These are phyloP conservation scores for Chalciporus piperatus DNA, from an alignment of 768 basidiomycete species.

Conservation along the genomic window DNA sequence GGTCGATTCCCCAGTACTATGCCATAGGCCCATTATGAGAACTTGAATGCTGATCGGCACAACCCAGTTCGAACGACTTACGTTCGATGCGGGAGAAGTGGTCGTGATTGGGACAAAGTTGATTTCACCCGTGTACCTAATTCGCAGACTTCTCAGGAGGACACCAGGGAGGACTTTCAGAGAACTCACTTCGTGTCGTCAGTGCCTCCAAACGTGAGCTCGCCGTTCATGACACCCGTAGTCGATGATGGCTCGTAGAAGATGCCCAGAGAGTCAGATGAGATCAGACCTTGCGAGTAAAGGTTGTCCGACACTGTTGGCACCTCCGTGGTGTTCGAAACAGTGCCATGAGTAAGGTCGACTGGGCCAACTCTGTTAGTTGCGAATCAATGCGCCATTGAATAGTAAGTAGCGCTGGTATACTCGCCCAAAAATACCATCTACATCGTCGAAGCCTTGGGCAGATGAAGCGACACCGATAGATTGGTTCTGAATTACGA, in stretches of 20 bases:
- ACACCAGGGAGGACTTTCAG: neutral
- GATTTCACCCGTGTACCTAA: slow-evolving; percentile 34
- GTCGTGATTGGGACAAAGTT: slow-evolving; percentile 41
- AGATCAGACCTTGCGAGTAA: slow-evolving; percentile 44
- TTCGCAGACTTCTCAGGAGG: neutral
- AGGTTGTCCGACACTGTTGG: slow-evolving; percentile 62
- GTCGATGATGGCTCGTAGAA: slow-evolving; percentile 49
- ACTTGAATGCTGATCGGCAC: neutral
- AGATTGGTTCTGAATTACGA: slow-evolving; percentile 48
- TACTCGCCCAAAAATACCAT: slow-evolving; percentile 50
- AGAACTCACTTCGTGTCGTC: slow-evolving; percentile 41
- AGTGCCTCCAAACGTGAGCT: slow-evolving; percentile 53
- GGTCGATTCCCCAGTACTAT: slow-evolving; percentile 49
- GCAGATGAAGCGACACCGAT: slow-evolving; percentile 44
- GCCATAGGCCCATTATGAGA: no score
- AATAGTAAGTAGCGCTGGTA: neutral
- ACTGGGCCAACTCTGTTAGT: slow-evolving; percentile 46
- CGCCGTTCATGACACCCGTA: slow-evolving; percentile 42
- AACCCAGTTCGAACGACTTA: slow-evolving; percentile 8
- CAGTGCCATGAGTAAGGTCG: slow-evolving; percentile 46
- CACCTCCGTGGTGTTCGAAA: slow-evolving; percentile 36
- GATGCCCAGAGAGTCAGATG: slow-evolving; percentile 46
- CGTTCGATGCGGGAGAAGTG: slow-evolving; percentile 42
- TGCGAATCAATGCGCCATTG: neutral
- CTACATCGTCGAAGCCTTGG: slow-evolving; percentile 43